Evolutionary conservation across 306 rosid species (phyloP), one percentile per base, ranked within the genome.

Genomic region (Cucurbita argyrosperma): DNA sequence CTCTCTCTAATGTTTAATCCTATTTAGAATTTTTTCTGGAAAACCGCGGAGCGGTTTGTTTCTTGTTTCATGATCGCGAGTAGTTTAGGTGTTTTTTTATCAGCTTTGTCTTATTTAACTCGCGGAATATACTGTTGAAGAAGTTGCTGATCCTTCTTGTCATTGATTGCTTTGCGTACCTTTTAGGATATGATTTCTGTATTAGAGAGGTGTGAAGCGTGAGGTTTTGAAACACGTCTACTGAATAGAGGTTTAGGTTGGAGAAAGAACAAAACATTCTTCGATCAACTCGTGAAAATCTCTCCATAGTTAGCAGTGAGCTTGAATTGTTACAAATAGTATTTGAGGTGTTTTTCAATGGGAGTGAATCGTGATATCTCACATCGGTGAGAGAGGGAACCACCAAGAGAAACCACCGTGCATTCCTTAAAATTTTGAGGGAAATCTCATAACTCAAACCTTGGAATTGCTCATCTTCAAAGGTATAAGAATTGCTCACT

Each of bases 401-500:
- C 26, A 26, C 26, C 26, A 26, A 26, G 21, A 19, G 21, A 19
- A 26, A 26, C 26, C 26, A 26, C 26, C 2, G 1, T 1, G 26
- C 26, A 26, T 26, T 26, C 26, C 2, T 26, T 26, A 26, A 26
- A 26, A 26, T 1, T 26, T 26, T 26, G 26, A 26, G 26, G 26
- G 2, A 26, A 26, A 21, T 21, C 23, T 21, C 23, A 21, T 21
- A 21, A 21, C 23, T 0, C 26, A 26, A 26, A 1, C 81, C 97
- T 94, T 62, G 98, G 98, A 80, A 89, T 86, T 79, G 97, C 97
- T 82, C 86, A 89, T 80, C 95, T 94, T 79, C 95, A 84, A 82
- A 88, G 85, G 98, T 94, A 46, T 18, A 21, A 21, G 45, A 56
- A 74, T 13, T 39, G 5, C 10, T 53, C 6, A 43, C 47, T 26